A percentile compares a stretch with the other conserved stretches of the same genome.
phyloP scores from a whole-genome alignment of 2,329 filamentous ascomycete species.

The Cadophora sp. region DNA sequence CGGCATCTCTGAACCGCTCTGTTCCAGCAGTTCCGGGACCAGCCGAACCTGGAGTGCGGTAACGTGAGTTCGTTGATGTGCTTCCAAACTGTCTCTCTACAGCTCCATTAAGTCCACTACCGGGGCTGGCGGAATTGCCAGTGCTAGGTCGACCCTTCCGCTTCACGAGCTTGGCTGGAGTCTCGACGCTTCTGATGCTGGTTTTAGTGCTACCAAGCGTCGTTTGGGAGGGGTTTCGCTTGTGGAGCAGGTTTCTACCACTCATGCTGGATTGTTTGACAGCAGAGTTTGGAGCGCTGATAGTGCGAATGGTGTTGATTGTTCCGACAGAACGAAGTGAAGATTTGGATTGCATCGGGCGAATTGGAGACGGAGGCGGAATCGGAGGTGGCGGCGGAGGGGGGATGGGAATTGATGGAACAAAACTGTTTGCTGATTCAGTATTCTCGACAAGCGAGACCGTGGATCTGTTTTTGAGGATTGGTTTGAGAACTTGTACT shows the following conservation, averaged over 20 bases:
- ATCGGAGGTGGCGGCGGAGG: conserved; percentile 35
- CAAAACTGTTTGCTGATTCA: conserved; percentile 14
- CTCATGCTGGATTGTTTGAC: conserved; percentile 27
- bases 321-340: conserved; percentile 34
- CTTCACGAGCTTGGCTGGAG: conserved; percentile 41
- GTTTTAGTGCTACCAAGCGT: conserved; percentile 38
- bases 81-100: conserved; percentile 45
- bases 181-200: conserved; percentile 38
- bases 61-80: conserved; percentile 21
- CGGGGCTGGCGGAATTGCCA: conserved; percentile 37
- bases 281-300: conserved; percentile 29
- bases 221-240: conserved; percentile 35
- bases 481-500: conserved; percentile 36
- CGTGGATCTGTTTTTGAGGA: conserved; percentile 40
- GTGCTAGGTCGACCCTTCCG: conserved; percentile 24
- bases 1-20: conserved; percentile 10
- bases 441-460: conserved; percentile 35
- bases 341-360: conserved; percentile 34
- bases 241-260: conserved; percentile 37
- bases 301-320: conserved; percentile 22
- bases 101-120: conserved; percentile 35
- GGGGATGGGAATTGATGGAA: background rate
- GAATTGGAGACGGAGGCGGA: conserved; percentile 33
- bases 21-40: background rate
- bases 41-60: conserved; percentile 14